These are phyloP conservation scores for Collariella sp. DNA, from an alignment of 495 filamentous ascomycete genomes.

Conservation along the genomic window DNA sequence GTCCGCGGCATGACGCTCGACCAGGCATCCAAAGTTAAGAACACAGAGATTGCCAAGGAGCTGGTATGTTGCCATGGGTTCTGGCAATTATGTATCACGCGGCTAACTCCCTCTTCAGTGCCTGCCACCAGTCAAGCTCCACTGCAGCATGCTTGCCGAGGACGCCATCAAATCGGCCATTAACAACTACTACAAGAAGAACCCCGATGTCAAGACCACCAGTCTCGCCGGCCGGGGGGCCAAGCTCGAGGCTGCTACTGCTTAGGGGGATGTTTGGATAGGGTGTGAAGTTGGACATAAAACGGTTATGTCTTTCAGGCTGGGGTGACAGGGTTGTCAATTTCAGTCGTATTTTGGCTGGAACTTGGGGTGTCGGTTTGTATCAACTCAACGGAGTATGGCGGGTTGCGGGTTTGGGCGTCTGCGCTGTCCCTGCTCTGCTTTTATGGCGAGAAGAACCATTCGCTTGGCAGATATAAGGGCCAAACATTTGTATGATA, in stretches of 20 bases:
- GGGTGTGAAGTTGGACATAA: neutral
- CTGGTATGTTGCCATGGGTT: slow-evolving; percentile 32
- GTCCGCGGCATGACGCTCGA: slow-evolving; percentile 95
- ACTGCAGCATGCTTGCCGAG: slow-evolving; percentile 99
- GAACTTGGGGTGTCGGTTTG: neutral
- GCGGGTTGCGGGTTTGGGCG: slow-evolving; percentile 11
- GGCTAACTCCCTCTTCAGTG: slow-evolving; percentile 36
- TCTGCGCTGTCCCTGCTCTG: neutral
- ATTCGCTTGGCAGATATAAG: neutral
- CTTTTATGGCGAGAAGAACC: neutral
- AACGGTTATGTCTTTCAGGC: neutral
- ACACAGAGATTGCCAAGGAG: slow-evolving; percentile 96
- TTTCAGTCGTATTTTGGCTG: neutral
- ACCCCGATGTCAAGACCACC: slow-evolving; percentile 63
- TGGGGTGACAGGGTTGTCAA: no score
- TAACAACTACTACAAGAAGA: slow-evolving; percentile 94
- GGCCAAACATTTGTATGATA: slow-evolving; percentile 10
- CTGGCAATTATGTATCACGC: no score
- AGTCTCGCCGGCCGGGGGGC: slow-evolving; percentile 60
- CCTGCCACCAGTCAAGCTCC: slow-evolving; percentile 88
- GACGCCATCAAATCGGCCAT: slow-evolving; percentile 99
- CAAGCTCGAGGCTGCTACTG: slow-evolving; percentile 22
- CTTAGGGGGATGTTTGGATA: neutral
- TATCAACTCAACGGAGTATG: slow-evolving; percentile 10
- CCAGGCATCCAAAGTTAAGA: slow-evolving; percentile 81